Conservation (phyloP, 306 rosid species). For the Lotus japonicus region DNA sequence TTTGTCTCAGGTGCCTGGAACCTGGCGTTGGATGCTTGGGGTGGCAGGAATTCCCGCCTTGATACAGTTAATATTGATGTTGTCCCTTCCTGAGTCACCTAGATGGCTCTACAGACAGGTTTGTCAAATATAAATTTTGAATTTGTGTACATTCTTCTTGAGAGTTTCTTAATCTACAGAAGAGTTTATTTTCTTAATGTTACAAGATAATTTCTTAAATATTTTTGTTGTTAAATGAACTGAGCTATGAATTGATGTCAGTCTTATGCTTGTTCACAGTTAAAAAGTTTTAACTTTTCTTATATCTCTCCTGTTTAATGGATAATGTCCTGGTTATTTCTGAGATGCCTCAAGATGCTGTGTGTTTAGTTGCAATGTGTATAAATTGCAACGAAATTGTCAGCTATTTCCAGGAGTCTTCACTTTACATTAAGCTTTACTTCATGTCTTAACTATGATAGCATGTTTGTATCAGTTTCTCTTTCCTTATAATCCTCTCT, state of each 20-base stretch:
- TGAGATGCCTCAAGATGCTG: not conserved
- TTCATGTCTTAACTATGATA: not conserved
- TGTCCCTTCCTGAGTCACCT: constrained; percentile 80
- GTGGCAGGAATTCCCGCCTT: constrained; percentile 66
- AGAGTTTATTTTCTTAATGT: too few species aligned
- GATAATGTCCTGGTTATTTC: not conserved
- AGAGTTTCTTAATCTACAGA: not conserved
- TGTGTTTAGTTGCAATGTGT: not conserved
- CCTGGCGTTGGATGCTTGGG: constrained; percentile 95
- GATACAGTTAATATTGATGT: constrained; percentile 63
- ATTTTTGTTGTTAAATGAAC: not conserved
- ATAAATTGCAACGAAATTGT: not conserved
- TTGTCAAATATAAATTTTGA: not conserved
- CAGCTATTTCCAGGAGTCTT: not conserved
- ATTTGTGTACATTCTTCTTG: too few species aligned
- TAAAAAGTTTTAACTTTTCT: not conserved
- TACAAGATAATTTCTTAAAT: not conserved
- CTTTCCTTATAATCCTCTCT: too few species aligned
- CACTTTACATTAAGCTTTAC: not conserved
- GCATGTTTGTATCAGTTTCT: too few species aligned
- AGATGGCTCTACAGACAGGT: constrained; percentile 83
- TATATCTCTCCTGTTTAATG: not conserved
- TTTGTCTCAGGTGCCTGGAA: constrained; percentile 48
- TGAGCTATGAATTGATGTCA: not conserved
- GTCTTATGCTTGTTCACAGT: not conserved